Evolutionary conservation across 225 moss, liverwort and hornwort genomes (phyloP).

Genomic region (Pseudoscleropodium purum): DNA sequence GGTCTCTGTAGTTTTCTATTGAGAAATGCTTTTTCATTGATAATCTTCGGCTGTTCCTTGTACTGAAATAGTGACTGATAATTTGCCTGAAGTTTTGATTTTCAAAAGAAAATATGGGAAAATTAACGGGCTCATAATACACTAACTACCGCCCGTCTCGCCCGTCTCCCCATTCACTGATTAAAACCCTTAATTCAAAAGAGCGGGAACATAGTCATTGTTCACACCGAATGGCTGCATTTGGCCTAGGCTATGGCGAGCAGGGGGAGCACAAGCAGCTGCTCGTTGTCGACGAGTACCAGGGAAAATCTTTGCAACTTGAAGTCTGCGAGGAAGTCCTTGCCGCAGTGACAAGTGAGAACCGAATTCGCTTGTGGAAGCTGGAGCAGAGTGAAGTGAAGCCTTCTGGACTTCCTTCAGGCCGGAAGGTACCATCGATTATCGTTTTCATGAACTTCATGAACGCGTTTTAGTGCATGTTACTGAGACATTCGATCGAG

Average conservation of each 20-base stretch:
- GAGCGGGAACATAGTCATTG: background rate
- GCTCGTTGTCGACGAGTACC: constrained; percentile 29
- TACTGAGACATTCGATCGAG: background rate
- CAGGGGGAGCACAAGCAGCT: constrained; percentile 39
- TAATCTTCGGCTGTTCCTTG: background rate
- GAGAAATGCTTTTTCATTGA: background rate
- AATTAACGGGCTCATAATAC: background rate
- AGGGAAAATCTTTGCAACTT: constrained; percentile 28
- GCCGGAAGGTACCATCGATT: constrained; percentile 45
- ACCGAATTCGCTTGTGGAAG: constrained; percentile 64
- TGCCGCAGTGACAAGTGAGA: constrained; percentile 41
- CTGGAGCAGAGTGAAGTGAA: constrained; percentile 37
- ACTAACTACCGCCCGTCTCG: background rate
- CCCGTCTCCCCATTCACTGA: background rate
- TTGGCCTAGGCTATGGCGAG: background rate
- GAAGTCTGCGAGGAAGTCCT: constrained; percentile 26
- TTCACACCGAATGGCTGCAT: background rate
- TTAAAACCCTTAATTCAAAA: background rate
- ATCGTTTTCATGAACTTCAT: background rate
- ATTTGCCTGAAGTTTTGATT: background rate
- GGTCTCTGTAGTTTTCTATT: fast-evolving
- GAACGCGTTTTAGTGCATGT: background rate
- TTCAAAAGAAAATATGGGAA: background rate
- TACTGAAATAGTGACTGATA: background rate
- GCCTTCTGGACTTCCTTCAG: constrained; percentile 45